Percentiles rank a stretch among this genome's conserved stretches.
phyloP scores from a whole-genome alignment of 352 stramenopile genomes.

The Globisporangium echinulatum region DNA sequence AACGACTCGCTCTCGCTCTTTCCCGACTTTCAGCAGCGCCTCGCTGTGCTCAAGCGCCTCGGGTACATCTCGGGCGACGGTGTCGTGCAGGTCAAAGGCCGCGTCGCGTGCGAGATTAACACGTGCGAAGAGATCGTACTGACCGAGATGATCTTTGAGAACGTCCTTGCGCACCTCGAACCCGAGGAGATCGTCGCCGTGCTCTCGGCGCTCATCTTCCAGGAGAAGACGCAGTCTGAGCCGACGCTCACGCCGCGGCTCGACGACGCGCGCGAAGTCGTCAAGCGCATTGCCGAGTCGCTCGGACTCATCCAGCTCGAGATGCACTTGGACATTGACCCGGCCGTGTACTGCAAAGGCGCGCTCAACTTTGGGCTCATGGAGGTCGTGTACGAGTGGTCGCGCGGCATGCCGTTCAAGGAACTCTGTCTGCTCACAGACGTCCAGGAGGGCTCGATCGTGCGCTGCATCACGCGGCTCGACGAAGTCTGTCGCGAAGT shows the following conservation, averaged over 20 bases:
- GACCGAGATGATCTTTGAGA: constrained; percentile 99
- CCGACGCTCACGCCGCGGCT: constrained; percentile 66
- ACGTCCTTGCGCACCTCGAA: constrained; percentile 94
- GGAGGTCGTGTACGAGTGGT: constrained; percentile 97
- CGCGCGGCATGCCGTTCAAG: constrained; percentile 95
- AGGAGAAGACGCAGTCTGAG: constrained; percentile 89
- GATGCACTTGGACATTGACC: constrained; percentile 84
- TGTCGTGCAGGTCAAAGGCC: constrained; percentile 93
- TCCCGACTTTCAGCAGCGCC: constrained; percentile 95
- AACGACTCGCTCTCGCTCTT: constrained; percentile 94
- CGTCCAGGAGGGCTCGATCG: constrained; percentile 97
- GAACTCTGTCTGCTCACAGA: constrained; percentile 93
- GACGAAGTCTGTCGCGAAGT: constrained; percentile 98
- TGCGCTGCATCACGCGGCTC: constrained; percentile 95
- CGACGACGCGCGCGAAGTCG: constrained; percentile 75
- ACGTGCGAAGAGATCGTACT: constrained; percentile 97
- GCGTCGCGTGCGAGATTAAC: constrained; percentile 98
- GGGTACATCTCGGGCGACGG: constrained; percentile 91
- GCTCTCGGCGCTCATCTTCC: constrained; percentile 95
- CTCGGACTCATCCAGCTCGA: constrained; percentile 79
- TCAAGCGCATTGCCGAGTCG: constrained; percentile 82
- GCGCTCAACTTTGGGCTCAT: constrained; percentile 95
- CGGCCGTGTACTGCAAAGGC: constrained; percentile 86
- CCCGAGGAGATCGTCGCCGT: constrained; percentile 96
- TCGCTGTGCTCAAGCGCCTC: constrained; percentile 89